Conservation (phyloP, 106 monocot species). For the Allium fistulosum region DNA sequence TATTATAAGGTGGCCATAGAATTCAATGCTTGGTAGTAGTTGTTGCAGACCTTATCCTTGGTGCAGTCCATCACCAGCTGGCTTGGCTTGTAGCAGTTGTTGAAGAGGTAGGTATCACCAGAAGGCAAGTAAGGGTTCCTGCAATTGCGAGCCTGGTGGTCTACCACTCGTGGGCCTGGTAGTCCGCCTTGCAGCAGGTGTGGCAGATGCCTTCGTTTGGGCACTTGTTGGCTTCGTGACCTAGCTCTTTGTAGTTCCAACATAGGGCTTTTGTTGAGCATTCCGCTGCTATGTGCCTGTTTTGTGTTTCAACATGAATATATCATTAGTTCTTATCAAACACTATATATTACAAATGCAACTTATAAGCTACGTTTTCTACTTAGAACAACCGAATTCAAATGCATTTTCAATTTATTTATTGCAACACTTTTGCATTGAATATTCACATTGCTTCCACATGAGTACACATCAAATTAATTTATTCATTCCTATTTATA, state of each 20-base stretch:
- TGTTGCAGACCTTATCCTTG: slow-evolving; percentile 98
- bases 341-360: no score
- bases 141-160: slow-evolving; percentile 28
- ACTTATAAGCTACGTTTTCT: no score
- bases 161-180: slow-evolving; percentile 43
- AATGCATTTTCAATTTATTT: no score
- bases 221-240: slow-evolving; percentile 79
- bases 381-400: no score
- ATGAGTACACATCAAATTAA: no score
- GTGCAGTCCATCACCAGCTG: slow-evolving; percentile 73
- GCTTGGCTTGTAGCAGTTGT: slow-evolving; percentile 95
- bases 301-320: no score
- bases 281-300: slow-evolving; percentile 81
- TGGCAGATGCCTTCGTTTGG: slow-evolving; percentile 96
- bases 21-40: no score
- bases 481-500: no score
- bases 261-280: slow-evolving; percentile 67
- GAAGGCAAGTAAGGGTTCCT: slow-evolving; percentile 34
- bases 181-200: slow-evolving; percentile 77
- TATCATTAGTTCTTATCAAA: no score
- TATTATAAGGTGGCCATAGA: no score
- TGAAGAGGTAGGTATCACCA: slow-evolving; percentile 72
- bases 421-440: no score
- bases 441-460: no score
- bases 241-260: slow-evolving; percentile 95